Percentiles rank a stretch among this genome's conserved stretches.
These are phyloP conservation scores for Lentinula sp. DNA, from an alignment of 768 basidiomycete genomes.

Conservation along the genomic window DNA sequence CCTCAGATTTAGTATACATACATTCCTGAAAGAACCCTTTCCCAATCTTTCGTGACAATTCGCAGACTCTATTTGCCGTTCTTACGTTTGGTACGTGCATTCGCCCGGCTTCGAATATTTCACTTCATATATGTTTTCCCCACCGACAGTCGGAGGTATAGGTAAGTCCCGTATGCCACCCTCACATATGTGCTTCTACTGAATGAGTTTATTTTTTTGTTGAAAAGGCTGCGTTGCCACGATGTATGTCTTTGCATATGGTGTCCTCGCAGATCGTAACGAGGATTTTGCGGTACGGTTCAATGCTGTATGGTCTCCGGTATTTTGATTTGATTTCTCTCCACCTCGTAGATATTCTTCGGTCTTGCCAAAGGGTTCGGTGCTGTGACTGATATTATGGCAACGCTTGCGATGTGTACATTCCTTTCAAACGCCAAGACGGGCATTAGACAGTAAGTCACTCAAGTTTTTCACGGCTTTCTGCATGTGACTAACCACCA, in stretches of 20 bases:
- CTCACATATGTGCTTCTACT: not conserved
- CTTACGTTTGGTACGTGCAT: slow-evolving; percentile 22
- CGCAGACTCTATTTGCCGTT: slow-evolving; percentile 18
- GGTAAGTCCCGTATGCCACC: slow-evolving; percentile 14
- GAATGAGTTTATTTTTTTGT: not conserved
- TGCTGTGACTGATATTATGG: slow-evolving; percentile 35
- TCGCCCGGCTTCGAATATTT: not conserved
- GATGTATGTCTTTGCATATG: slow-evolving; percentile 27
- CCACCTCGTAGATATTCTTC: slow-evolving; percentile 28
- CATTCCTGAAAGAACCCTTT: not conserved
- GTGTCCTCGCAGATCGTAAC: slow-evolving; percentile 26
- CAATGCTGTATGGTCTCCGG: not conserved
- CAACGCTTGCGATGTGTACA: slow-evolving; percentile 38
- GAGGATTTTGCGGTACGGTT: slow-evolving; percentile 22
- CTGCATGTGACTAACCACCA: too few species aligned
- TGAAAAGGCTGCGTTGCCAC: slow-evolving; percentile 23
- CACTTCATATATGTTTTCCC: not conserved
- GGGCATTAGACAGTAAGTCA: slow-evolving; percentile 30
- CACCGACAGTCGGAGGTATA: slow-evolving; percentile 19
- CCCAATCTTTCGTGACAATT: too few species aligned
- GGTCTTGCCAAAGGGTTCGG: slow-evolving; percentile 40
- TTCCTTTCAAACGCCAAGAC: slow-evolving; percentile 30
- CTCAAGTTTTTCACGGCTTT: not conserved
- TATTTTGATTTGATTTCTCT: not conserved
- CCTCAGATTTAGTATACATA: not conserved